Conservation (phyloP, 1,284 basidiomycete genomes). For the Agaricales sp. region DNA sequence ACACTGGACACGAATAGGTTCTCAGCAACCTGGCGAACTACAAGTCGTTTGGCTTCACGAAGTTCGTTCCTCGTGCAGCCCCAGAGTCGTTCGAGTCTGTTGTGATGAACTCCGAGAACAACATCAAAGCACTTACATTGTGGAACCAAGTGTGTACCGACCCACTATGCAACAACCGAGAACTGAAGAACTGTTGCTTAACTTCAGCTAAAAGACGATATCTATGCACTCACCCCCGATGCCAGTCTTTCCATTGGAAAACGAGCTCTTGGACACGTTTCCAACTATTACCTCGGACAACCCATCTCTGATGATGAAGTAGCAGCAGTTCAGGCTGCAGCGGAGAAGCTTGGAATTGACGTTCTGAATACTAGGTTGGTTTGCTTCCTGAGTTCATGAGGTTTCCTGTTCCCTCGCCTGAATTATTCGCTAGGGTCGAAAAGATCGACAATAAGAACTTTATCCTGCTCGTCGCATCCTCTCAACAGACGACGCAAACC, state of each 20-base stretch:
- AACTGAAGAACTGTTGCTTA: constrained; percentile 6
- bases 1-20: constrained; percentile 33
- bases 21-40: constrained; percentile 73
- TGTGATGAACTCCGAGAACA: constrained; percentile 48
- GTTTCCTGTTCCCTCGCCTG: background rate
- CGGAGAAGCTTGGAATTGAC: constrained; percentile 63
- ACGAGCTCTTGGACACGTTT: constrained; percentile 62
- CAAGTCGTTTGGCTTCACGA: constrained; percentile 74
- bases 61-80: constrained; percentile 66
- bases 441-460: constrained; percentile 55
- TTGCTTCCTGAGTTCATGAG: background rate
- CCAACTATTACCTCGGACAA: constrained; percentile 75
- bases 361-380: constrained; percentile 73
- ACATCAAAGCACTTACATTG: constrained; percentile 39
- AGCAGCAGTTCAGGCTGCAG: constrained; percentile 57
- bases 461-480: constrained; percentile 66
- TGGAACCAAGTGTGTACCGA: constrained; percentile 46
- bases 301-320: constrained; percentile 66
- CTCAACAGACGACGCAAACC: constrained; percentile 25
- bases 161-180: background rate
- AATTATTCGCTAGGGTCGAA: constrained; percentile 36
- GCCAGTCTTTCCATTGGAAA: constrained; percentile 68
- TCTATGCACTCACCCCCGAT: constrained; percentile 59
- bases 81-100: constrained; percentile 52
- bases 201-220: constrained; percentile 54